phyloP scores from a whole-genome alignment of 441 rosid genomes.

The Sinapis alba region DNA sequence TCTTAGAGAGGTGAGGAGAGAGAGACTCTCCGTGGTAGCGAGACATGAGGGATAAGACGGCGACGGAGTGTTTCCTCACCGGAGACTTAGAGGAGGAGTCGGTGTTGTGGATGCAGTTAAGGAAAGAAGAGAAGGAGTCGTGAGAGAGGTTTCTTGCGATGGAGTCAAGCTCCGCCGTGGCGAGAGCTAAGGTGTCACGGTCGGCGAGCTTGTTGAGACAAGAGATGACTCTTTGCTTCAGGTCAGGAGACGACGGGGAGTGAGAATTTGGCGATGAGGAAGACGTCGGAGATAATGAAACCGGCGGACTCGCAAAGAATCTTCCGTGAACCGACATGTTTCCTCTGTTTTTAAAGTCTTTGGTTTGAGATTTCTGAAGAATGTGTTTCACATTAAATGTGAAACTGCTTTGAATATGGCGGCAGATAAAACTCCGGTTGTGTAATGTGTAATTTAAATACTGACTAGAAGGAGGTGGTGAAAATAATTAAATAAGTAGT shows the following conservation, averaged over 20 bases:
- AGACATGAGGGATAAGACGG: slow-evolving; percentile 64
- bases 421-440: slow-evolving; percentile 32
- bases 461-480: slow-evolving; percentile 7
- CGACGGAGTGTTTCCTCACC: slow-evolving; percentile 81
- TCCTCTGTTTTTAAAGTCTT: not conserved
- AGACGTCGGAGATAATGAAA: slow-evolving; percentile 30
- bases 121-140: slow-evolving; percentile 68
- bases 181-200: slow-evolving; percentile 78
- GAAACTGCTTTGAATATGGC: slow-evolving; percentile 22
- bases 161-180: slow-evolving; percentile 76
- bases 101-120: slow-evolving; percentile 70
- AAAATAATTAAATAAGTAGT: not conserved
- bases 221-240: slow-evolving; percentile 66
- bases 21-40: slow-evolving; percentile 70
- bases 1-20: slow-evolving; percentile 75
- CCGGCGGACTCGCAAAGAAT: slow-evolving; percentile 41
- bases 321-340: slow-evolving; percentile 49
- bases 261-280: slow-evolving; percentile 23
- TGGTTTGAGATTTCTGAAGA: not conserved
- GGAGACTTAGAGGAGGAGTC: slow-evolving; percentile 78
- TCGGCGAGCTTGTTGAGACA: slow-evolving; percentile 92
- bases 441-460: slow-evolving; percentile 30
- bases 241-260: slow-evolving; percentile 52
- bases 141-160: slow-evolving; percentile 63
- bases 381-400: slow-evolving; percentile 26